Percentiles rank a stretch among this genome's conserved stretches.
Conservation (phyloP, 1,284 basidiomycete species). For the Sphagnurus paluster region DNA sequence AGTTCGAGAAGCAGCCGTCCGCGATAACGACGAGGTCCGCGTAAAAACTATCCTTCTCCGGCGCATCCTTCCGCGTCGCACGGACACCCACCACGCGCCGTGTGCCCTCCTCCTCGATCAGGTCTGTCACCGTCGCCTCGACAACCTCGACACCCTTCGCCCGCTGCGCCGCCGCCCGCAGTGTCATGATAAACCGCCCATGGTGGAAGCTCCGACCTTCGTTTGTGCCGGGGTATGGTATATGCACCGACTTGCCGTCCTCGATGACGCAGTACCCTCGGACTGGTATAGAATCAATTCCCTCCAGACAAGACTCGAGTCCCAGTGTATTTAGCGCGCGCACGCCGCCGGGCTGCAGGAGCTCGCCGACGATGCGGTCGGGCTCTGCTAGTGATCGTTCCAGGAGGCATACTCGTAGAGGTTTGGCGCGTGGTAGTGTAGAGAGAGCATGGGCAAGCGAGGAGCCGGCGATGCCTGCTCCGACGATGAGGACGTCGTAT, state of each 20-base stretch:
- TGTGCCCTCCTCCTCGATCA: slow-evolving; percentile 40
- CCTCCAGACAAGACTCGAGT: slow-evolving; percentile 73
- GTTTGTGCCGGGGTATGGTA: slow-evolving; percentile 81
- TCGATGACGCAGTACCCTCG: slow-evolving; percentile 89
- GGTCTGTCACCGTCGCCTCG: slow-evolving; percentile 80
- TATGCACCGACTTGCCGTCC: slow-evolving; percentile 68
- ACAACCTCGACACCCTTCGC: slow-evolving; percentile 72
- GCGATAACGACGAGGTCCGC: slow-evolving; percentile 88
- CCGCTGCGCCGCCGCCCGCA: slow-evolving; percentile 67
- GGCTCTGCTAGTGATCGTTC: slow-evolving; percentile 92
- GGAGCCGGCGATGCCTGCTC: slow-evolving; percentile 86
- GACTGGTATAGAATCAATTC: slow-evolving; percentile 85
- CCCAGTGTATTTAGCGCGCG: slow-evolving; percentile 78
- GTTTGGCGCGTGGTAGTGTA: slow-evolving; percentile 46
- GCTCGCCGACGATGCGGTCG: slow-evolving; percentile 96
- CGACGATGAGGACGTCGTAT: slow-evolving; percentile 85
- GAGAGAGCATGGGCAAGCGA: slow-evolving; percentile 75
- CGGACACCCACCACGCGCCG: slow-evolving; percentile 37
- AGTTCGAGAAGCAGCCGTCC: slow-evolving; percentile 97
- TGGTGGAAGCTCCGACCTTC: slow-evolving; percentile 91
- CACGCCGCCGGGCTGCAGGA: slow-evolving; percentile 94
- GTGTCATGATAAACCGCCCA: slow-evolving; percentile 85
- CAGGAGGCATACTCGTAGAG: slow-evolving; percentile 78
- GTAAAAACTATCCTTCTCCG: slow-evolving; percentile 53
- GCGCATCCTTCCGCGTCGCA: slow-evolving; percentile 34